Base-by-base conservation (phyloP, 441 rosid genomes). In the Aleurites moluccanus region DNA sequence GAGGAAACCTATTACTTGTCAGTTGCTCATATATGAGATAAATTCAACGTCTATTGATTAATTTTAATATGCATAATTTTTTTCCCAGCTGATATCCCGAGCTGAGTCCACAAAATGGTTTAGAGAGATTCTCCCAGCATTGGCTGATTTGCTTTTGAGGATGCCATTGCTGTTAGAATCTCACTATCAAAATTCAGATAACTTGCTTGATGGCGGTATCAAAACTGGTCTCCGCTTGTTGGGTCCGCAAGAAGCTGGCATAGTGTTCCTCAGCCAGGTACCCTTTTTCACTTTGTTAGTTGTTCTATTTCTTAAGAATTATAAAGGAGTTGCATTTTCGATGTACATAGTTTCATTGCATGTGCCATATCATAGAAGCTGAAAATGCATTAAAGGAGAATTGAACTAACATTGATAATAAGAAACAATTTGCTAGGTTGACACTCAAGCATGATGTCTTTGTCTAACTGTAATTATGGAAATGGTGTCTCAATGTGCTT, bases 221-320 rank as follows among this genome's bases (percentile, higher is more conserved):
- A 71, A 76, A 66, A 79, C 89, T 9, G 87, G 89, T 75, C 93
- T 96, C 67, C 92, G 89, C 6, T 50, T 93, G 70, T 81, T 96
- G 79, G 79, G 76, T 73, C 66, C 81, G 1, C 98, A 96, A 79
- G 87, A 88, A 83, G 77, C 88, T 56, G 97, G 98, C 76, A 75
- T 89, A 3, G 97, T 90, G 72, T 84, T 93, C 60, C 96, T 96
- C 67, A 85, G 84, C 76, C 96, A 93, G 97, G 99, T 92, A 74
- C 77, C 50, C 53, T 28, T n/a, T 65, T 30, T 45, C n/a, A 28
- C 64, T 73, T 14, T 14, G 20, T 60, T 55, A 5, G 5, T 66
- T 61, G 52, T 23, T 50, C 60, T n/a, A 38, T 79, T 28, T 69
- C 62, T 65, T 52, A 23, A 28, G 2, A 27, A 20, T 44, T n/a